Base-by-base conservation (phyloP, 345 rosid genomes). In the Citrus glauca region DNA sequence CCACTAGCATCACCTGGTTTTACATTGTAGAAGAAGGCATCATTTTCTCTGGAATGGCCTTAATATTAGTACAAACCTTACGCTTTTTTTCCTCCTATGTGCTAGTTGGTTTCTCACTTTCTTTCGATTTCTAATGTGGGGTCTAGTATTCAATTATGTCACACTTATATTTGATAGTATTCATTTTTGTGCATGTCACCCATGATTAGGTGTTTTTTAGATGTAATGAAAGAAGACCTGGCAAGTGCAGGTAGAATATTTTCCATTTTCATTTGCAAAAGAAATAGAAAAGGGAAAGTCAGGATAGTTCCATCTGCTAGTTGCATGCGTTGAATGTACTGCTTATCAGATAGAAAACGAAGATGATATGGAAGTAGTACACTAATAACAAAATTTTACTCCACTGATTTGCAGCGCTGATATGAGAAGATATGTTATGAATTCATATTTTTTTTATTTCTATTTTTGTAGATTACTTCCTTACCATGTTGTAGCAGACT, bases 401-500 rank as follows among this genome's bases (percentile, higher is more conserved):
- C 32, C 27, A 37, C 25, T 24, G 61, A 16, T 5, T 60, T 73
- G 66, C 56, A 13, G 27, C 1, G 45, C 22, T 62, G 8, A 62
- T 74, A 1, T 42, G 32, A 10, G 30, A 28, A 27, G 37, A 75
- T 75, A 50, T 66, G 24, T 48, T 45, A 28, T 5, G 30, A 1
- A 42, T 67, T 69, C 22, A 5, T 32, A 25, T 42, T 70, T 78
- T 78, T 35, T 13, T 75, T 38, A 61, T 83, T 48, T 76, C 78
- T 81, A 57, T 69, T 42, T 79, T 71, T 14, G 85, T 88, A 96
- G 98, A 82, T 86, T 89, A 84, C 89, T 94, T 40, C 99, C 98
- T 64, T 96, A 92, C 81, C 98, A 94, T 76, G 94, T 94, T 6
- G 93, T 94, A 61, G 94, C 97, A 55, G 98, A 96, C 85, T 96